A percentile compares a stretch with the other conserved stretches of the same genome.
phyloP scores from a whole-genome alignment of 176 grass and related monocot genomes.

The Dactylis glomerata region DNA sequence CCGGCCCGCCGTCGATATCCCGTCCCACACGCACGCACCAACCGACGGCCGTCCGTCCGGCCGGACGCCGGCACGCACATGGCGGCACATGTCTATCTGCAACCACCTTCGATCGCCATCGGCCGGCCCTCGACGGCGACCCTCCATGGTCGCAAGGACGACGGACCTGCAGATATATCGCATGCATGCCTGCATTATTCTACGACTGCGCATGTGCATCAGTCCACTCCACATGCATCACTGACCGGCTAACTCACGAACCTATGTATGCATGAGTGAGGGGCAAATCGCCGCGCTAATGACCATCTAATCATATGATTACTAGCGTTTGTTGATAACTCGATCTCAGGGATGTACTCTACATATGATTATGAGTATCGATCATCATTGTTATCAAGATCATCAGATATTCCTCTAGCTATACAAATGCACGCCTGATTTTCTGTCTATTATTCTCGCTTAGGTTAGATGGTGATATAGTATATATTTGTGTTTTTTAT shows the following conservation, averaged over 20 bases:
- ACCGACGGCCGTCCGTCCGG: not conserved
- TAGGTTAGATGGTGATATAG: too few relatives aligned
- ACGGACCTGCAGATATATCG: not conserved
- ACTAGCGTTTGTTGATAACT: not conserved
- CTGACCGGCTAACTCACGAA: not conserved
- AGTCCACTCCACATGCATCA: not conserved
- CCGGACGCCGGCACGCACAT: not conserved
- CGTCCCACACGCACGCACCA: not conserved
- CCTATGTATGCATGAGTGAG: not conserved
- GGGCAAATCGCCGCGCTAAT: not conserved
- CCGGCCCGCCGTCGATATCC: not conserved
- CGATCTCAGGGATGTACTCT: not conserved
- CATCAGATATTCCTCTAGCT: too few relatives aligned
- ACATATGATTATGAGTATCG: not conserved
- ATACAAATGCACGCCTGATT: too few relatives aligned
- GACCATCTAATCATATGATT: not conserved
- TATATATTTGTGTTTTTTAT: too few relatives aligned
- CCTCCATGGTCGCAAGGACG: not conserved
- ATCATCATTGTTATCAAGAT: not conserved
- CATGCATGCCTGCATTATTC: not conserved
- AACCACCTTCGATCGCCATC: not conserved
- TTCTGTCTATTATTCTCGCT: too few relatives aligned
- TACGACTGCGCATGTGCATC: not conserved
- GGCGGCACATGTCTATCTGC: not conserved
- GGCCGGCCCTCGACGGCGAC: not conserved